phyloP scores from a whole-genome alignment of 1,284 basidiomycete species.

The Tilletia caries region DNA sequence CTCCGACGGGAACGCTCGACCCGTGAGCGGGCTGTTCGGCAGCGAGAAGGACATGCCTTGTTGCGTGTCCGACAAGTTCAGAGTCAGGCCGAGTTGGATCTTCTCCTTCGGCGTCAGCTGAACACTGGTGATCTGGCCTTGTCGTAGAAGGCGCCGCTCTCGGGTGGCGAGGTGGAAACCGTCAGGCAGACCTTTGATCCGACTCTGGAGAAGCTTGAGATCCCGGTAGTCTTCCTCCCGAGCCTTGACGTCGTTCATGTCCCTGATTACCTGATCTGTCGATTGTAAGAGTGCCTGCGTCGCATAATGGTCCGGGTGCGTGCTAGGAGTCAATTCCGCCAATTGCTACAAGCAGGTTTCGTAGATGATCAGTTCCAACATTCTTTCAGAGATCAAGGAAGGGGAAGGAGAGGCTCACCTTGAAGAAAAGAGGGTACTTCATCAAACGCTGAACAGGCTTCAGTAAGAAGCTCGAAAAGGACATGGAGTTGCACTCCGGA shows the following conservation, averaged over 20 bases:
- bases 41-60: neutral
- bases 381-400: neutral
- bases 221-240: slow-evolving; percentile 21
- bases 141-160: slow-evolving; percentile 17
- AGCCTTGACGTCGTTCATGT: slow-evolving; percentile 27
- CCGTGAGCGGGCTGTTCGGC: slow-evolving; percentile 9
- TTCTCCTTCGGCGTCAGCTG: slow-evolving; percentile 7
- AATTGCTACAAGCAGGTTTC: slow-evolving; percentile 16
- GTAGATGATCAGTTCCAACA: neutral
- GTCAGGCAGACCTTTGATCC: slow-evolving; percentile 21
- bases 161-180: slow-evolving; percentile 19
- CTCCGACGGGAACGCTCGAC: neutral
- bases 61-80: neutral
- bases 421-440: slow-evolving; percentile 70
- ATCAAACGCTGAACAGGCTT: slow-evolving; percentile 72
- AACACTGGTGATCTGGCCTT: slow-evolving; percentile 19
- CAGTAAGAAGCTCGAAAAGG: slow-evolving; percentile 66
- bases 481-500: slow-evolving; percentile 63
- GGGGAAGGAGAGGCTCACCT: slow-evolving; percentile 32
- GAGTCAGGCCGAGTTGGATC: slow-evolving; percentile 3
- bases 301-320: slow-evolving; percentile 19
- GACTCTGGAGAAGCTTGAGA: slow-evolving; percentile 15
- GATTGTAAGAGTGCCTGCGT: slow-evolving; percentile 7
- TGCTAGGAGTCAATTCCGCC: slow-evolving; percentile 18
- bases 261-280: slow-evolving; percentile 19